Conservation (phyloP, 116 monocot genomes). For the Iris pallida region DNA sequence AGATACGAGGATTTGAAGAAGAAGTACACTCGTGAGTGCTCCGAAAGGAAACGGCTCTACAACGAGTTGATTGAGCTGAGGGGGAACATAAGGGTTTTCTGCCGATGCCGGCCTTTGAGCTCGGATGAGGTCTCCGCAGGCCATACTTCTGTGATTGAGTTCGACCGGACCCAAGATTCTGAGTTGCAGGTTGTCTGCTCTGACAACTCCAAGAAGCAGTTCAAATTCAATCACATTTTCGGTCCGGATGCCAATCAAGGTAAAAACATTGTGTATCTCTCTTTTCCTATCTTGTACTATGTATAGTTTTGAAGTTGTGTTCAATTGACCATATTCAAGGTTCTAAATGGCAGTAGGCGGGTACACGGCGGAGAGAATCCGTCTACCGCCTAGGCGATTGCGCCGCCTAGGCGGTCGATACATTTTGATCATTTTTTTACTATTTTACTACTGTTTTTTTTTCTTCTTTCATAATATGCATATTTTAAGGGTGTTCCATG, state of each 20-base stretch:
- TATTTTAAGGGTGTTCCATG: too few relatives aligned
- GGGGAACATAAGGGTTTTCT: slow-evolving; percentile 93
- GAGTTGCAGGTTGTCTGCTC: slow-evolving; percentile 66
- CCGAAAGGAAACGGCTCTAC: slow-evolving; percentile 70
- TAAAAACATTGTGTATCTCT: slow-evolving; percentile 3
- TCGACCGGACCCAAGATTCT: slow-evolving; percentile 56
- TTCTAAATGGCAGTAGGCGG: too few relatives aligned
- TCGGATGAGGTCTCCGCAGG: slow-evolving; percentile 62
- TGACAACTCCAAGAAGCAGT: slow-evolving; percentile 64
- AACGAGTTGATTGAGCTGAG: slow-evolving; percentile 85
- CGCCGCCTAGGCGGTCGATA: too few relatives aligned
- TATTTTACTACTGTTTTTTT: too few relatives aligned
- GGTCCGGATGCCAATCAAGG: slow-evolving; percentile 77
- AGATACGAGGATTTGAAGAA: slow-evolving; percentile 48
- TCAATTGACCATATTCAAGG: too few relatives aligned
- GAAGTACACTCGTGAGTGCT: slow-evolving; percentile 47
- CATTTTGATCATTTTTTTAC: too few relatives aligned
- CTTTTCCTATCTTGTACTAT: too few relatives aligned
- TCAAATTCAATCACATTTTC: slow-evolving; percentile 91
- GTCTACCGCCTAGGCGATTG: too few relatives aligned
- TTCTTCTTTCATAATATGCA: too few relatives aligned
- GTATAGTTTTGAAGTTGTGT: too few relatives aligned
- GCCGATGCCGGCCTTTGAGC: slow-evolving; percentile 83
- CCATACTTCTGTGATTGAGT: slow-evolving; percentile 45
- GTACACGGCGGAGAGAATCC: too few relatives aligned